Base-by-base conservation (phyloP, 2,329 filamentous ascomycete species). In the Cercospora sp. region DNA sequence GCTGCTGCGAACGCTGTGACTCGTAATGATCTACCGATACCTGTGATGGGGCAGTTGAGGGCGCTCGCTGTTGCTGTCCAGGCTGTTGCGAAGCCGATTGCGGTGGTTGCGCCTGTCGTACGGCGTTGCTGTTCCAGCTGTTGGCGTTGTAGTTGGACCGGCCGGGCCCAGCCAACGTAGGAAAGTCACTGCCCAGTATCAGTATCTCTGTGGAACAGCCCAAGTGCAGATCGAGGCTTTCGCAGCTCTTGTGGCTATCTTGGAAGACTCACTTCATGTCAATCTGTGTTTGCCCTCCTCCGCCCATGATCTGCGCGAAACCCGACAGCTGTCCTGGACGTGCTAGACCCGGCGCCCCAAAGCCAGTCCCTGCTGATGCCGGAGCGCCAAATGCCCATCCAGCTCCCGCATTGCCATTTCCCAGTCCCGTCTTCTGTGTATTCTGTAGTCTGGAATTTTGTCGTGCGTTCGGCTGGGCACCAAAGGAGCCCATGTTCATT, bases 331-430 rank as follows among this genome's bases (percentile, higher is more conserved):
- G 74, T 60, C 69, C 69, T 40, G 74, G 73, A 60, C 75, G 72
- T 58, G 58, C 69, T 57, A 74, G 63, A 30, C 74, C 71, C 30
- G 73, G 73, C 26, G 71, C 69, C 16, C 69, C 74, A 33, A 69
- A 64, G 2, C 69, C 70, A 42, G 69, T 71, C 3, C 68, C 67
- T 70, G 83, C 84, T 62, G 83, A 84, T 75, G 85, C 82, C 53
- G 85, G 84, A 64, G 84, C 78, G 60, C 84, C 84, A 75, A 87
- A 87, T 60, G 84, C 85, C 86, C 86, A 88, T 76, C 84, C 84
- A 69, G 84, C 69, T 36, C 69, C 72, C 40, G 69, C 72, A 40
- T 71, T 82, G 74, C 83, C 84, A 73, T 81, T 84, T 63, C 85
- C 86, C 84, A 77, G 60, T 2, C 71, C 73, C 3, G 71, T 72